These are phyloP conservation scores for Balamuthia mandrillaris DNA, from an alignment of 208 protist genomes.

Conservation along the genomic window DNA sequence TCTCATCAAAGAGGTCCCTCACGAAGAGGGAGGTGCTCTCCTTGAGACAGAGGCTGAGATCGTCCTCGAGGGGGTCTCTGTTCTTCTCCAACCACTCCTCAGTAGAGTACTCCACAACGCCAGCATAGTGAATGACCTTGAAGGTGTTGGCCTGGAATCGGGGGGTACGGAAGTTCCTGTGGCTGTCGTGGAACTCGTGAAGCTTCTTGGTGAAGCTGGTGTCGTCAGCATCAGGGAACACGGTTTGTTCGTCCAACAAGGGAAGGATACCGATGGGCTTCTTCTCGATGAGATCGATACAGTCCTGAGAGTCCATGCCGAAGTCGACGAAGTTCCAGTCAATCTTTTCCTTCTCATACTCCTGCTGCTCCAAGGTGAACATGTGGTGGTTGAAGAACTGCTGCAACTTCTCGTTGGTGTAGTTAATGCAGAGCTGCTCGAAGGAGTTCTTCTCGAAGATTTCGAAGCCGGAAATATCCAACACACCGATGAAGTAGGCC, in stretches of 20 bases:
- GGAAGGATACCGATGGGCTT: slow-evolving; percentile 60
- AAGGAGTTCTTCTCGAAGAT: slow-evolving; percentile 80
- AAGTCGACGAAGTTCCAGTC: slow-evolving; percentile 71
- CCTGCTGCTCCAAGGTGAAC: slow-evolving; percentile 74
- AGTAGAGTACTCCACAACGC: slow-evolving; percentile 58
- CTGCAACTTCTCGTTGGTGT: slow-evolving; percentile 77
- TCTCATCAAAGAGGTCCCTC: slow-evolving; percentile 56
- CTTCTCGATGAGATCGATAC: slow-evolving; percentile 62
- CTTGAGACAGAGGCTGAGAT: slow-evolving; percentile 61
- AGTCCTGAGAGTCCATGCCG: slow-evolving; percentile 58
- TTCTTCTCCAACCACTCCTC: slow-evolving; percentile 68
- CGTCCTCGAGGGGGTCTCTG: slow-evolving; percentile 70
- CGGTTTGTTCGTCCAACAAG: slow-evolving; percentile 68
- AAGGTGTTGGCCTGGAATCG: slow-evolving; percentile 61
- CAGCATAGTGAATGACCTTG: slow-evolving; percentile 72
- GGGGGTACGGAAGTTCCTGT: slow-evolving; percentile 30
- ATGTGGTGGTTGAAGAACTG: slow-evolving; percentile 79
- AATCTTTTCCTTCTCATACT: slow-evolving; percentile 70
- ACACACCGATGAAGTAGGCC: slow-evolving; percentile 53
- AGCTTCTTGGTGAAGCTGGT: slow-evolving; percentile 60
- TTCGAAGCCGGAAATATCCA: slow-evolving; percentile 91
- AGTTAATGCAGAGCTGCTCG: slow-evolving; percentile 80
- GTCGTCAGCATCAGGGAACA: slow-evolving; percentile 66
- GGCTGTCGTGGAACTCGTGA: slow-evolving; percentile 49
- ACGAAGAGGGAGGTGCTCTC: slow-evolving; percentile 53